Conservation (phyloP, 2,329 filamentous ascomycete genomes). For the Sclerotinia subarctica region DNA sequence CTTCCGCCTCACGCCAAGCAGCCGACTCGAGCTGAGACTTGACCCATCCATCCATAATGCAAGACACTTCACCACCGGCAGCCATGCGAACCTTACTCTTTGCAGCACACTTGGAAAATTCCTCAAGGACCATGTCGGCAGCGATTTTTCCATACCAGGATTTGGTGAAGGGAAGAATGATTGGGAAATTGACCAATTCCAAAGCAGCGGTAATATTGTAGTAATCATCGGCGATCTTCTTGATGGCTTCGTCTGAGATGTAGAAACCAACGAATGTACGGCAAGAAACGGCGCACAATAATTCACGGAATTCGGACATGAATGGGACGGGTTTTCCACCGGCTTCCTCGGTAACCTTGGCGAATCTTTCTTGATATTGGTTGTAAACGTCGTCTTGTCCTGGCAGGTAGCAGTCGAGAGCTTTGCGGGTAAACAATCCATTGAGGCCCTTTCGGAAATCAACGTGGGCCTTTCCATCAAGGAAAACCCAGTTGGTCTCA, state of each 20-base stretch:
- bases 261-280: conserved; percentile 97
- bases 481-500: conserved; percentile 91
- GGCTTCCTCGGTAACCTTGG: conserved; percentile 69
- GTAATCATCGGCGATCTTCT: conserved; percentile 95
- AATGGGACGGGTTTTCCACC: conserved; percentile 75
- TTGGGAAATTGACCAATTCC: conserved; percentile 96
- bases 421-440: conserved; percentile 86
- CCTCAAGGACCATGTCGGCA: conserved; percentile 82
- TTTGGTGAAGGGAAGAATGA: conserved; percentile 92
- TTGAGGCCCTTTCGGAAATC: conserved; percentile 98
- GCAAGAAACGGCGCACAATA: conserved; percentile 93
- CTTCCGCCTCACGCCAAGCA: conserved; percentile 74
- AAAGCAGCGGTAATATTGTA: conserved; percentile 94
- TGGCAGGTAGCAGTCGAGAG: conserved; percentile 83
- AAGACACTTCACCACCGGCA: conserved; percentile 79
- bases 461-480: conserved; percentile 91
- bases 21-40: conserved; percentile 83
- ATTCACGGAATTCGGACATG: conserved; percentile 88
- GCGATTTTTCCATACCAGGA: conserved; percentile 98
- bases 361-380: conserved; percentile 76
- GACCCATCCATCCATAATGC: conserved; percentile 96
- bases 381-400: conserved; percentile 91
- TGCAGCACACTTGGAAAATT: conserved; percentile 87
- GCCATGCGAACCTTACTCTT: conserved; percentile 93
- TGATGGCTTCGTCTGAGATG: conserved; percentile 83